These are phyloP conservation scores for Aspergillus oerlinghausenensis DNA, from an alignment of 2,329 filamentous ascomycete species.

Conservation along the genomic window DNA sequence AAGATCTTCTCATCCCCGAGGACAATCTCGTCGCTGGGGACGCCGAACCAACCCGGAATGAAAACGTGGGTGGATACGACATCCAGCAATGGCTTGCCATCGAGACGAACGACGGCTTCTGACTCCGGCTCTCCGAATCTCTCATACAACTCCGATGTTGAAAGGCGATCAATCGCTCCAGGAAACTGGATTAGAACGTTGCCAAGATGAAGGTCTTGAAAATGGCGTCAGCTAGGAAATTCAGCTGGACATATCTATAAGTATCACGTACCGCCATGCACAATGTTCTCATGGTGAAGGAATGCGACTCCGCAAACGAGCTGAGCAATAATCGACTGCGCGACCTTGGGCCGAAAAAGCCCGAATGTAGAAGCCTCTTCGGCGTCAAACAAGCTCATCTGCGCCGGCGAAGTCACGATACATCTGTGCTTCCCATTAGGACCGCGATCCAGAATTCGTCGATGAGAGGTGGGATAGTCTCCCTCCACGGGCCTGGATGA, in stretches of 20 bases:
- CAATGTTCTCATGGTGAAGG: constrained; percentile 21
- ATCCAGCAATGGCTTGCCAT: constrained; percentile 15
- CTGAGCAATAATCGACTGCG: constrained; percentile 20
- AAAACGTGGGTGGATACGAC: constrained; percentile 15
- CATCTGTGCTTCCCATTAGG: constrained; percentile 22
- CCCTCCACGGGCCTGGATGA: constrained; percentile 6
- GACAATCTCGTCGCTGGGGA: constrained; percentile 15
- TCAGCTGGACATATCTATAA: not conserved
- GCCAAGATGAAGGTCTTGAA: constrained; percentile 21
- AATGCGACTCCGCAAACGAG: constrained; percentile 17
- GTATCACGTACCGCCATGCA: constrained; percentile 19
- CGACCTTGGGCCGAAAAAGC: constrained; percentile 17
- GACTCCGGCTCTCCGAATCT: constrained; percentile 17
- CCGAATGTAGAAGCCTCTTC: constrained; percentile 17
- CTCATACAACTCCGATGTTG: constrained; percentile 16
- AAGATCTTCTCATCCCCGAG: constrained; percentile 18
- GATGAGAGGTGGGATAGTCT: constrained; percentile 13
- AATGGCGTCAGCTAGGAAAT: constrained; percentile 5
- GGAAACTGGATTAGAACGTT: constrained; percentile 23
- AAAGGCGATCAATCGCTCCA: constrained; percentile 15
- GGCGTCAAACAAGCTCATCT: constrained; percentile 16
- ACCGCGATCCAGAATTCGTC: too few species aligned
- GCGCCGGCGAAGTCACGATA: constrained; percentile 15
- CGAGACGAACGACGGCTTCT: constrained; percentile 19
- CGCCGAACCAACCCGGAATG: constrained; percentile 12